These are phyloP conservation scores for Candida peoriensis DNA, from an alignment of 805 yeast species.

Conservation along the genomic window DNA sequence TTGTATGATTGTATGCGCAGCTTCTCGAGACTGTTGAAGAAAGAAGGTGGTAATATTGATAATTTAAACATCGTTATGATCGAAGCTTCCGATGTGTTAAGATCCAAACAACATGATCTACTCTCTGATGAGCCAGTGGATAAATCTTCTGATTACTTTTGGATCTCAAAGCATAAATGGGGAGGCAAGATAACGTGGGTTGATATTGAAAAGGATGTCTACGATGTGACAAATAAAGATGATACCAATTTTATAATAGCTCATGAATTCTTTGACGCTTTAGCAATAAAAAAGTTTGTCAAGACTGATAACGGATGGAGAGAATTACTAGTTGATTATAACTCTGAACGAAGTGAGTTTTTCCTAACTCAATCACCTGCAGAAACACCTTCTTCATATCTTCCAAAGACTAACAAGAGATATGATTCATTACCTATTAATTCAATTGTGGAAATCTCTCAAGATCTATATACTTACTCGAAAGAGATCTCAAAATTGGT, in stretches of 20 bases:
- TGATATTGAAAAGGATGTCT: slow-evolving; percentile 48
- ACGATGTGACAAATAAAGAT: slow-evolving; percentile 2
- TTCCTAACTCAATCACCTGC: slow-evolving; percentile 52
- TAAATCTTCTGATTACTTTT: slow-evolving; percentile 8
- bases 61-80: slow-evolving; percentile 43
- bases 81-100: slow-evolving; percentile 67
- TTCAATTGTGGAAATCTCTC: slow-evolving; percentile 65
- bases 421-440: slow-evolving; percentile 49
- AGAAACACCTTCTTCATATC: slow-evolving; percentile 56
- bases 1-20: slow-evolving; percentile 57
- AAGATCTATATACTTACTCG: slow-evolving; percentile 62
- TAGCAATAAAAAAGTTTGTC: slow-evolving; percentile 69
- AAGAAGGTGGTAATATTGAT: slow-evolving; percentile 28
- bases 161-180: slow-evolving; percentile 30
- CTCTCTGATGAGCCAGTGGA: slow-evolving; percentile 36
- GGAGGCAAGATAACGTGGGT: slow-evolving; percentile 54
- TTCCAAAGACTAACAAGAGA: slow-evolving; percentile 48
- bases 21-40: slow-evolving; percentile 35
- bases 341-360: slow-evolving; percentile 31
- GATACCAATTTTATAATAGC: slow-evolving; percentile 64
- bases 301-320: slow-evolving; percentile 70
- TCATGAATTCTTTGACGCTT: slow-evolving; percentile 84
- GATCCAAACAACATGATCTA: slow-evolving; percentile 46
- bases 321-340: slow-evolving; percentile 63
- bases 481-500: slow-evolving; percentile 45